A percentile compares a stretch with the other conserved stretches of the same genome.
These are phyloP conservation scores for Venustampulla echinocandica DNA, from an alignment of 495 filamentous ascomycete species.

Conservation along the genomic window DNA sequence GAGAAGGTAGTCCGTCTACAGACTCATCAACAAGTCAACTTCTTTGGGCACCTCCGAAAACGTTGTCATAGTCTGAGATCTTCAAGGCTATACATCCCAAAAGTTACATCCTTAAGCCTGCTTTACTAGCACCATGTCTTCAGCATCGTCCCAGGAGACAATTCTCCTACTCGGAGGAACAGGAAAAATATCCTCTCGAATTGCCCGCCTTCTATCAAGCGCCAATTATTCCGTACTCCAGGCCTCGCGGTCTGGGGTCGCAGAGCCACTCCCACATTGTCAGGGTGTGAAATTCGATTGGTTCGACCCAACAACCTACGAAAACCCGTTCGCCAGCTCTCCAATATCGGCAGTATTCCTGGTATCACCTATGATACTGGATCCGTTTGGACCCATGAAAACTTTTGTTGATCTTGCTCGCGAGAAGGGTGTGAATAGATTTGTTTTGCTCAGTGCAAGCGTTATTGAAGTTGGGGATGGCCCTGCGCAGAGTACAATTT, in stretches of 20 bases:
- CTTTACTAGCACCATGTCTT: constrained; percentile 14
- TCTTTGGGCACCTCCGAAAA: not conserved
- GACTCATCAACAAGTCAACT: not conserved
- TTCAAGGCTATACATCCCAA: too few relatives aligned
- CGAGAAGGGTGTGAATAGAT: constrained; percentile 26
- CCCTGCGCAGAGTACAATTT: constrained; percentile 30
- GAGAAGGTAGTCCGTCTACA: too few relatives aligned
- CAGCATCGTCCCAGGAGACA: constrained; percentile 10
- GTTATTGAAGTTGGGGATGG: constrained; percentile 30
- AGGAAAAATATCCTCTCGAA: constrained; percentile 37
- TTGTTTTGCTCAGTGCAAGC: constrained; percentile 38
- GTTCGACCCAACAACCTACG: constrained; percentile 33
- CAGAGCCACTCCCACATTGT: not conserved
- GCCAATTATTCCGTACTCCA: constrained; percentile 26
- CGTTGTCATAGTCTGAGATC: too few relatives aligned
- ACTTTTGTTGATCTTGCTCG: constrained; percentile 31
- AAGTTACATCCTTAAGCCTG: too few relatives aligned
- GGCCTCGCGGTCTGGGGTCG: constrained; percentile 30
- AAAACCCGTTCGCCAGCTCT: constrained; percentile 21
- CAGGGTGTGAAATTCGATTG: constrained; percentile 39
- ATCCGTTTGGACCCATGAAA: constrained; percentile 30
- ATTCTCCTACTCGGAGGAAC: constrained; percentile 41
- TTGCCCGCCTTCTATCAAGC: constrained; percentile 30
- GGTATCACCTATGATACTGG: constrained; percentile 22
- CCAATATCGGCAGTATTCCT: constrained; percentile 33